Evolutionary conservation across 345 rosid species (phyloP).

Genomic region (Laguncularia racemosa): DNA sequence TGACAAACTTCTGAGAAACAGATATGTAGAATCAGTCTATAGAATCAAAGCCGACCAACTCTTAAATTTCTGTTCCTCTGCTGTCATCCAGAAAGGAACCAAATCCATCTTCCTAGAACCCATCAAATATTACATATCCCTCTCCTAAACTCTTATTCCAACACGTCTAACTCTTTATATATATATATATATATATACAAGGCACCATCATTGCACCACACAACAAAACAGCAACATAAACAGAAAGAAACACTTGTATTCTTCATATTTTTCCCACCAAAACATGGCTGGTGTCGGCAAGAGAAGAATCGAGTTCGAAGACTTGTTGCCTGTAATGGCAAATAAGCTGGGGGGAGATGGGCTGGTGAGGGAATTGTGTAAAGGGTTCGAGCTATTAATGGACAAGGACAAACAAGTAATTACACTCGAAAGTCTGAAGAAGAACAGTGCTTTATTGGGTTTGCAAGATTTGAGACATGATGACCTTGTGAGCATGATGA

Average conservation of each 20-base stretch:
- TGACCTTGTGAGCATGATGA: constrained; percentile 37
- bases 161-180: background rate
- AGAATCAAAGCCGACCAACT: constrained; percentile 16
- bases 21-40: constrained; percentile 4
- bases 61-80: constrained; percentile 17
- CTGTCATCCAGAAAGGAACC: constrained; percentile 20
- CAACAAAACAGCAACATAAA: background rate
- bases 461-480: constrained; percentile 31
- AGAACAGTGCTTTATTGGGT: constrained; percentile 34
- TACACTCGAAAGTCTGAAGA: constrained; percentile 41
- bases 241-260: constrained; percentile 3
- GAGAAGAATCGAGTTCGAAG: constrained; percentile 29
- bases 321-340: constrained; percentile 44
- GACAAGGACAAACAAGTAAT: constrained; percentile 39
- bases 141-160: background rate
- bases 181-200: background rate
- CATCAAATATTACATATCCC: background rate
- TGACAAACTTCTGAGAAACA: constrained; percentile 13
- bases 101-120: constrained; percentile 22
- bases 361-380: constrained; percentile 40
- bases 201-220: too few species aligned
- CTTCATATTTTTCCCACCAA: background rate
- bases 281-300: constrained; percentile 17
- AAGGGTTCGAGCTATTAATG: constrained; percentile 43
- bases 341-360: constrained; percentile 52